These are phyloP conservation scores for Creolimax fragrantissima DNA, from an alignment of 78 protist genomes.

Conservation along the genomic window DNA sequence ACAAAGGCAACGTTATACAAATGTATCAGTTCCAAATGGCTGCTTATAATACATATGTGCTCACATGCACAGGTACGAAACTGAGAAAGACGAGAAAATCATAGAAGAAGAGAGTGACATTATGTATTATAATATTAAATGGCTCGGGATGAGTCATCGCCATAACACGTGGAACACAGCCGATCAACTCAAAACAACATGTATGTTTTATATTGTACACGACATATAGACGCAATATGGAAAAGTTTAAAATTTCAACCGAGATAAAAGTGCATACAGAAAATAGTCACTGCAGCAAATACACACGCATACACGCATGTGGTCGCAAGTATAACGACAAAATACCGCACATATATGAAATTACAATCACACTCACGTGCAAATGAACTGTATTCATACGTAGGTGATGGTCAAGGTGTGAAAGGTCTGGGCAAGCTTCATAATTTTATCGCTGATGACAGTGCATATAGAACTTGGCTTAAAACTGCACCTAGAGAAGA, in stretches of 20 bases:
- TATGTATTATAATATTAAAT: constrained; percentile 50
- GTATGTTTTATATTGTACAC: not conserved
- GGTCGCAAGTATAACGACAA: not conserved
- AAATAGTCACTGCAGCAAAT: not conserved
- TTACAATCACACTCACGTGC: too few species aligned
- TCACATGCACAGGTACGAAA: not conserved
- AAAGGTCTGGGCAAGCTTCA: constrained; percentile 10
- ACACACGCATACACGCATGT: not conserved
- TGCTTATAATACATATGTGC: not conserved
- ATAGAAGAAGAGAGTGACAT: not conserved
- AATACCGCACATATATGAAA: too few species aligned
- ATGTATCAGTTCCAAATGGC: not conserved
- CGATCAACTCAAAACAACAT: not conserved
- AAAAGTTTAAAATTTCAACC: not conserved
- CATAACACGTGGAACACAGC: constrained; percentile 52
- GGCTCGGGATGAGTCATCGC: constrained; percentile 62
- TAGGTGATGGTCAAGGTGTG: not conserved
- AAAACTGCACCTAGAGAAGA: constrained; percentile 46
- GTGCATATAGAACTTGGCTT: constrained; percentile 16
- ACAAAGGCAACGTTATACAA: too few species aligned
- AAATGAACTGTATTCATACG: not conserved
- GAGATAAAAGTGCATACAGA: not conserved
- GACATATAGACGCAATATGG: not conserved
- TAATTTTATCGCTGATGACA: not conserved
- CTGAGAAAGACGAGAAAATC: not conserved